phyloP scores from a whole-genome alignment of 345 rosid species.

The Triadica sebifera region DNA sequence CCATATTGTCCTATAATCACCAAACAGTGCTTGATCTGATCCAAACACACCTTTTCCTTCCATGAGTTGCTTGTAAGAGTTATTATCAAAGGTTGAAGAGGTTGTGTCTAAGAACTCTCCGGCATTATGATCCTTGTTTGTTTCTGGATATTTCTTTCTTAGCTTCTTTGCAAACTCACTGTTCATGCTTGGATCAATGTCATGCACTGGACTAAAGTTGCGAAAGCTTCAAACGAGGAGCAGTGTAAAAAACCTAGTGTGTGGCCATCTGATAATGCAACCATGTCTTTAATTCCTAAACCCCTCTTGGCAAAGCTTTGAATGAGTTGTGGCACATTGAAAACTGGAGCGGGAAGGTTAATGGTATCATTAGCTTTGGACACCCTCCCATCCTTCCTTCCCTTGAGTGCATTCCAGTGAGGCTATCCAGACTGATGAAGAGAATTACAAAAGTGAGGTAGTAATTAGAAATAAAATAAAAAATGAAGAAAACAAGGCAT shows the following conservation, averaged over 20 bases:
- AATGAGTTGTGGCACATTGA: conserved; percentile 60
- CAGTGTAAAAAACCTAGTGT: conserved; percentile 80
- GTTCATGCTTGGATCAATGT: conserved; percentile 64
- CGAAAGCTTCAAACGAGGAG: conserved; percentile 63
- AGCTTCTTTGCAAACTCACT: conserved; percentile 39
- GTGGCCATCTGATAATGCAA: conserved; percentile 78
- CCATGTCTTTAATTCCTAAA: conserved; percentile 68
- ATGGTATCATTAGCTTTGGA: conserved; percentile 62
- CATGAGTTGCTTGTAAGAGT: conserved; percentile 57
- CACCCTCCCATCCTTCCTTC: conserved; percentile 74
- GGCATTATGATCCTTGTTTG: conserved; percentile 46
- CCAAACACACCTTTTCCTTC: conserved; percentile 60
- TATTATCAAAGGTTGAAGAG: conserved; percentile 54
- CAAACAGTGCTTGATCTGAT: conserved; percentile 58
- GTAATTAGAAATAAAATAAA: background rate
- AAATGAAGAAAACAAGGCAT: too few relatives aligned
- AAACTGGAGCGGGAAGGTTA: conserved; percentile 69
- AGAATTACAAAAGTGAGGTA: background rate
- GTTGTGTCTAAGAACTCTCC: conserved; percentile 71
- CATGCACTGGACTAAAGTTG: conserved; percentile 54
- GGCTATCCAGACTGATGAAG: conserved; percentile 67
- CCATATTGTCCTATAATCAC: conserved; percentile 54
- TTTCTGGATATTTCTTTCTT: conserved; percentile 46
- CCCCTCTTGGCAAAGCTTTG: conserved; percentile 69
- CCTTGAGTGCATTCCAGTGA: conserved; percentile 59